Base-by-base conservation (phyloP, 208 protist species). In the Leishmania aethiopica region DNA sequence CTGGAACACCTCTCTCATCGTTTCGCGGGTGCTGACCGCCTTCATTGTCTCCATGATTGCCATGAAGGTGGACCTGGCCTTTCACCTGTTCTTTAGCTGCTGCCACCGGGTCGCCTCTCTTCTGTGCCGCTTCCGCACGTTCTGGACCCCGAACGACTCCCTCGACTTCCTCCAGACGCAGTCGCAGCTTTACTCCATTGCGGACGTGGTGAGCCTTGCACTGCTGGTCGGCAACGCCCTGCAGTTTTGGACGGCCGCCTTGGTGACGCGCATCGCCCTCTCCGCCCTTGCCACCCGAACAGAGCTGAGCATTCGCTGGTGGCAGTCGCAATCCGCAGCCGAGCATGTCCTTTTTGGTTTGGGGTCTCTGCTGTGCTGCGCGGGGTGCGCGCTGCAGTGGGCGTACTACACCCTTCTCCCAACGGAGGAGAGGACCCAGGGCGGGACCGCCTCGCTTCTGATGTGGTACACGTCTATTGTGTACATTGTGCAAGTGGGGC, bases 391-490 rank as follows among this genome's bases (percentile, higher is more conserved):
- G 3, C 83, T 97, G 15, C 88, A 91, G 85, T 97, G 94, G 94
- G 78, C 89, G 15, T 97, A 91, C 81, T 92, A 91, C 57, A 95
- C 91, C 0, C 79, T 89, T 55, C 80, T 83, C 67, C 78, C 83
- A n/a, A 6, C 11, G 2, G 42, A 71, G 57, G 83, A 86, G 51
- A 47, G 55, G 35, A 71, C 72, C 17, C n/a, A 47, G 40, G 79
- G 74, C n/a, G 78, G 78, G 45, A 72, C 71, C 32, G 75, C 55
- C 28, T 86, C 83, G n/a, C 51, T 83, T 40, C 71, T 87, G 35
- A 69, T 93, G 81, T 90, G 89, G 86, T 93, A 94, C 83, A 79
- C 76, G 4, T 84, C 86, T 35, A 90, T 84, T 32, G 84, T 93
- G 25, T 85, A 85, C 85, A 80, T 86, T 53, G 81, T 86, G 17